Conservation (phyloP, 2,329 filamentous ascomycete species). For the Talaromyces rugulosus region DNA sequence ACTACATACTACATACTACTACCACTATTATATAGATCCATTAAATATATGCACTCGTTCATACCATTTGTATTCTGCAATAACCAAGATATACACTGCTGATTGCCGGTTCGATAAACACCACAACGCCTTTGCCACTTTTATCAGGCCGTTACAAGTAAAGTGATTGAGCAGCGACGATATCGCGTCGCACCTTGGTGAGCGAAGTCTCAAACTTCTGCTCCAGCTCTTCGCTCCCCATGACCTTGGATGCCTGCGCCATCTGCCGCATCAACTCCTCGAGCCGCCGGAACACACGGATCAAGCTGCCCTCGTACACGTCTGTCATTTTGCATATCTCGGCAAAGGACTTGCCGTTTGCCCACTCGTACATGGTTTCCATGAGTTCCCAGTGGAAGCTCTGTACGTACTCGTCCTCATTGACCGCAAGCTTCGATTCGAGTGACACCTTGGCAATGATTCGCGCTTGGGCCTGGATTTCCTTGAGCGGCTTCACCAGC, state of each 20-base stretch:
- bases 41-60: neutral
- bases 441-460: constrained; percentile 89
- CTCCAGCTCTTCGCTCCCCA: constrained; percentile 93
- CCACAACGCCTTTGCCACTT: neutral
- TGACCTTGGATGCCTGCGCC: constrained; percentile 92
- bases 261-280: constrained; percentile 94
- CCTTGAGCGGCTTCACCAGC: constrained; percentile 76
- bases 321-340: constrained; percentile 99
- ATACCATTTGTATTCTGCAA: neutral
- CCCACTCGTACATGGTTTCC: constrained; percentile 93
- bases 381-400: constrained; percentile 93
- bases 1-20: neutral
- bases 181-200: constrained; percentile 81
- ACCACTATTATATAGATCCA: neutral
- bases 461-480: constrained; percentile 81
- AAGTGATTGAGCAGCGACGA: constrained; percentile 89
- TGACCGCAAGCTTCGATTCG: constrained; percentile 89
- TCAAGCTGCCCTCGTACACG: constrained; percentile 92
- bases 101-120: neutral
- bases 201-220: constrained; percentile 87
- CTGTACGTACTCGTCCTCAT: constrained; percentile 88
- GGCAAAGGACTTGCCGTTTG: constrained; percentile 81
- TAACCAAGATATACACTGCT: neutral
- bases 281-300: constrained; percentile 89
- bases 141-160: constrained; percentile 61